Base-by-base conservation (phyloP, 108 stramenopile genomes). In the Skeletonema grethae region DNA sequence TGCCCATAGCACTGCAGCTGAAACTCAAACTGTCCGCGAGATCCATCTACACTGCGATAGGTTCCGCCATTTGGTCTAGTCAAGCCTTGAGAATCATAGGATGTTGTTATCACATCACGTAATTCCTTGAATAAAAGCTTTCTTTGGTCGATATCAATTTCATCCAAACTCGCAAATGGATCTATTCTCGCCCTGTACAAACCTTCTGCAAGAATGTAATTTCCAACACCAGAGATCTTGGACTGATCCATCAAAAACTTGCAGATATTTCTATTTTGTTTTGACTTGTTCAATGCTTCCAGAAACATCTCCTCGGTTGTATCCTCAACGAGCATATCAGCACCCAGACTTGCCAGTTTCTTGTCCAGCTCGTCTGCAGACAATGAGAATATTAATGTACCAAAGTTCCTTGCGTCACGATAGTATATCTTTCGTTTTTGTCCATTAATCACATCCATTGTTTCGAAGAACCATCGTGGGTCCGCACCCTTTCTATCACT, bases 201-300 rank as follows among this genome's bases (percentile, higher is more conserved):
- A 4, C 77, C 86, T 69, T 95, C 94, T 15, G 90, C 78, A n/a
- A 95, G 72, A 24, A 95, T 91, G 59, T 95, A 95, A 43, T 95
- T 95, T 4, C 92, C 80, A 60, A 84, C 70, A 8, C 81, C 84
- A 22, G 82, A 34, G 50, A 82, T 78, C 29, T 83, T 83, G 9
- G 39, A 67, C 67, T 95, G 94, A 82, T 95, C 85, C 91, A 95
- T 95, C 2, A 95, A 65, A 61, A 95, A 91, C 67, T 90, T 92
- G 77, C 90, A 95, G 57, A 95, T 67, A 76, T 92, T 95, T 28
- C 80, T 46, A 13, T 65, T 67, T 48, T 73, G 76, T 25, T 69
- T 80, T 57, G 75, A 76, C 45, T 75, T 70, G 5, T 76, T 65
- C 65, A 90, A 67, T 13, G 81, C 65, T 16, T 55, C 57, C 53